Evolutionary conservation across 306 rosid species (phyloP).

Genomic region (Fragaria iinumae): DNA sequence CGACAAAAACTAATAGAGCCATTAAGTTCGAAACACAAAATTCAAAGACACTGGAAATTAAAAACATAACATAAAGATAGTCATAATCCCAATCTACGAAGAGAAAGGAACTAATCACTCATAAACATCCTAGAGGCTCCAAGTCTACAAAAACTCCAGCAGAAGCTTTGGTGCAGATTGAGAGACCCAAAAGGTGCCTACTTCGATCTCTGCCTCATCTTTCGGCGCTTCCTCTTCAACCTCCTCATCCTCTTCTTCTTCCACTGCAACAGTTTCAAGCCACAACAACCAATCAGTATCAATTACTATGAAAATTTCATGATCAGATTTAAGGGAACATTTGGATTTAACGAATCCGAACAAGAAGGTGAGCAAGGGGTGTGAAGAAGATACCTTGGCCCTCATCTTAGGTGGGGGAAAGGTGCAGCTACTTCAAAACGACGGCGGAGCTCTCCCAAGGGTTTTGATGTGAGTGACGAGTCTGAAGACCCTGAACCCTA

Average conservation of each 20-base stretch:
- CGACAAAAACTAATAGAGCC: neutral
- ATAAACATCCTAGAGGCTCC: constrained; percentile 3
- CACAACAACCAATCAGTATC: neutral
- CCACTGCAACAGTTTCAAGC: constrained; percentile 45
- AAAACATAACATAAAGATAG: neutral
- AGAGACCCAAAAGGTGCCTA: constrained; percentile 25
- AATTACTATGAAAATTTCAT: neutral
- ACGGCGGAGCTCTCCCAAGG: neutral
- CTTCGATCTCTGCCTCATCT: constrained; percentile 96
- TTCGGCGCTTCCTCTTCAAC: constrained; percentile 93
- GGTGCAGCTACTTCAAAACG: constrained; percentile 7
- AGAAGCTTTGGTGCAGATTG: constrained; percentile 7
- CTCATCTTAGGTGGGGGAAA: constrained; percentile 19
- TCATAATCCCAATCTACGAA: neutral
- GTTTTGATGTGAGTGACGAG: neutral
- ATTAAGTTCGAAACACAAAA: neutral
- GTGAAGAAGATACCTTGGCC: constrained; percentile 30
- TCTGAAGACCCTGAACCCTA: constrained; percentile 7
- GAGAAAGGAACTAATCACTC: constrained; percentile 12
- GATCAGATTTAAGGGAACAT: neutral
- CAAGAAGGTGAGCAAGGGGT: neutral
- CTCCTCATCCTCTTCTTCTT: constrained; percentile 99
- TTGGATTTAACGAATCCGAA: neutral
- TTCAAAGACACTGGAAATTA: neutral
- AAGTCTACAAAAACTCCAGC: constrained; percentile 9